These are phyloP conservation scores for Jimgerdemannia flammicorona DNA, from an alignment of 192 early-diverging fungal species.

Conservation along the genomic window DNA sequence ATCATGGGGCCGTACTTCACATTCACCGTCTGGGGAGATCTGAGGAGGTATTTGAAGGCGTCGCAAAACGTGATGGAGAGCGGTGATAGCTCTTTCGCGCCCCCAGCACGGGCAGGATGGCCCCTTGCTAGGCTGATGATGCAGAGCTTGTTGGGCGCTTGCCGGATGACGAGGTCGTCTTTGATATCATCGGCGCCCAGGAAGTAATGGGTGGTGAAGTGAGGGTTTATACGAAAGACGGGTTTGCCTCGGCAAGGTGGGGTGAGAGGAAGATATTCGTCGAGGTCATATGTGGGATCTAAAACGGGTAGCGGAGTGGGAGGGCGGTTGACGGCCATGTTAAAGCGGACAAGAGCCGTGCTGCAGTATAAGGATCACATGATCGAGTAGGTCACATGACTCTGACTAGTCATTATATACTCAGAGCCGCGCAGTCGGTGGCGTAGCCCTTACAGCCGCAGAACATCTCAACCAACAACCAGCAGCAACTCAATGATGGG, in stretches of 20 bases:
- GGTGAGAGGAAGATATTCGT: neutral
- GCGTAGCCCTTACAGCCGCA: neutral
- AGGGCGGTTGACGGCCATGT: neutral
- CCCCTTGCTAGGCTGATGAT: constrained; percentile 13
- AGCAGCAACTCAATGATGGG: neutral
- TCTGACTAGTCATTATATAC: too few relatives aligned
- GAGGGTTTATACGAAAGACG: constrained; percentile 12
- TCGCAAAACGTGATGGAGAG: neutral
- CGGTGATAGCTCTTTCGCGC: neutral
- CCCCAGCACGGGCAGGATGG: neutral
- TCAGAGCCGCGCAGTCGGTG: too few relatives aligned
- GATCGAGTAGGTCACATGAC: neutral
- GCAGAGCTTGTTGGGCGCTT: constrained; percentile 20
- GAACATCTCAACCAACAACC: neutral
- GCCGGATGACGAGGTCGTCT: constrained; percentile 19
- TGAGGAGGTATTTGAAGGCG: neutral
- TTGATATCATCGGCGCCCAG: constrained; percentile 1
- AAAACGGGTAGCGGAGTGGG: neutral
- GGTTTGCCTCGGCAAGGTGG: neutral
- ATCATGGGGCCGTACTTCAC: neutral
- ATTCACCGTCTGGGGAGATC: too few relatives aligned
- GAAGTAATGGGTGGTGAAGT: constrained; percentile 16
- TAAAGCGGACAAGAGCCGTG: too few relatives aligned
- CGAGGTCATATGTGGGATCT: neutral
- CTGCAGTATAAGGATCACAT: too few relatives aligned